Percentiles rank a stretch among this genome's conserved stretches.
Conservation (phyloP, 345 rosid genomes). For the Bruguiera parviflora region DNA sequence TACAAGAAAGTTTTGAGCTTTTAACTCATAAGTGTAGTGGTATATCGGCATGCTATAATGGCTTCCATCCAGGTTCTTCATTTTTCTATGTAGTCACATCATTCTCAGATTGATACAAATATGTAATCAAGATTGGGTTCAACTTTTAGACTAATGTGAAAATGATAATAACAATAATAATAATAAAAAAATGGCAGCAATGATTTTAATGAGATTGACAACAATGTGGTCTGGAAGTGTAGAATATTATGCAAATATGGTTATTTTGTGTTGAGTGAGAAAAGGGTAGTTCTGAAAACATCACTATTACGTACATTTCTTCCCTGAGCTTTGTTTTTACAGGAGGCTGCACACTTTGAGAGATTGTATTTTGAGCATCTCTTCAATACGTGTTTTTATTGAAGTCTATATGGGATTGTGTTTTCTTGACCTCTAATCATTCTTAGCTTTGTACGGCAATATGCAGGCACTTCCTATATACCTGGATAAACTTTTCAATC, state of each 20-base stretch:
- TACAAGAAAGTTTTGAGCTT: too few relatives aligned
- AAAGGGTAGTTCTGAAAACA: too few relatives aligned
- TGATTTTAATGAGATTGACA: too few relatives aligned
- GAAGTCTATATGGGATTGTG: neutral
- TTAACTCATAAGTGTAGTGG: too few relatives aligned
- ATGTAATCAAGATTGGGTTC: neutral
- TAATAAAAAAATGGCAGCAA: neutral
- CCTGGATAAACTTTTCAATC: constrained; percentile 86
- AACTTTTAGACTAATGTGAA: neutral
- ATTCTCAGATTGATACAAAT: too few relatives aligned
- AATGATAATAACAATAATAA: too few relatives aligned
- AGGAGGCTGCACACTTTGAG: neutral
- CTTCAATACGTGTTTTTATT: neutral
- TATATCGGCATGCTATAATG: too few relatives aligned
- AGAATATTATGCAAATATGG: neutral
- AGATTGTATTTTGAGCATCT: neutral
- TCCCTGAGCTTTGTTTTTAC: too few relatives aligned
- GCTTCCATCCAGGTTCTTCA: too few relatives aligned
- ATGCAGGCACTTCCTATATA: constrained; percentile 92
- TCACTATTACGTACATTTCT: too few relatives aligned
- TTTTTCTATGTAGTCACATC: too few relatives aligned
- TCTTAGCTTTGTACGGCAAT: constrained; percentile 14
- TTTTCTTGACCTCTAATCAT: neutral
- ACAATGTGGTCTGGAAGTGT: neutral
- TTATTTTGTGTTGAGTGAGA: neutral